Evolutionary conservation across 164 flowering plant genomes (phyloP).

Genomic region (Sextonia rubra): DNA sequence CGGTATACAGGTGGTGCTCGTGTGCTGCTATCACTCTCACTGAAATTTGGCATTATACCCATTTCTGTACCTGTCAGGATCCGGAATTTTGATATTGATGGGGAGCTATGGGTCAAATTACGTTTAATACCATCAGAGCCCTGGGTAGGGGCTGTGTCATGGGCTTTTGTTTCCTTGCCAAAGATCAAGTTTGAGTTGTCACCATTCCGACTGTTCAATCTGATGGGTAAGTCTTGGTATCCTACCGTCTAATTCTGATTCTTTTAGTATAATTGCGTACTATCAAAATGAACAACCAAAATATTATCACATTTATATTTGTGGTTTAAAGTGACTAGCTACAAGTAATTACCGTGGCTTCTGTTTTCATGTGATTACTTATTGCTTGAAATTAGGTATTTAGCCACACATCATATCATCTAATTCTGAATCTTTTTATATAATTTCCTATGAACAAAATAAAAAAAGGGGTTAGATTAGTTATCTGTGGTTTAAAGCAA

Average conservation of each 20-base stretch:
- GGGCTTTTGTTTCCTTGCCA: slow-evolving; percentile 98
- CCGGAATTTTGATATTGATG: slow-evolving; percentile 93
- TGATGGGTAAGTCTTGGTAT: slow-evolving; percentile 67
- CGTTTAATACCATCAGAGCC: slow-evolving; percentile 90
- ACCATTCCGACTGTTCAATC: slow-evolving; percentile 90
- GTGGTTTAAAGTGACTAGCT: too few species aligned
- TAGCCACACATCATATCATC: background rate
- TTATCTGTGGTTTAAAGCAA: background rate
- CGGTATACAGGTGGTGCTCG: slow-evolving; percentile 97
- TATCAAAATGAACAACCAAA: background rate
- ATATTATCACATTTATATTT: background rate
- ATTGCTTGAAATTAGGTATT: background rate
- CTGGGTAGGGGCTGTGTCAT: slow-evolving; percentile 88
- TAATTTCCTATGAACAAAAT: background rate
- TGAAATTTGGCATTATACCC: slow-evolving; percentile 79
- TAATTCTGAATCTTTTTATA: background rate
- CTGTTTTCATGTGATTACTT: background rate
- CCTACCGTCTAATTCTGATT: background rate
- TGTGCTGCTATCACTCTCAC: slow-evolving; percentile 71
- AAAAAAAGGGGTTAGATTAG: too few species aligned
- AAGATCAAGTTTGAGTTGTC: slow-evolving; percentile 83
- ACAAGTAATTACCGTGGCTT: background rate
- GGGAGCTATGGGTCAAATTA: slow-evolving; percentile 96
- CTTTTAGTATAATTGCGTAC: background rate
- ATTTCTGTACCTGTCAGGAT: slow-evolving; percentile 79